phyloP scores from a whole-genome alignment of 75 land plant species.

The Cupressus sempervirens region DNA sequence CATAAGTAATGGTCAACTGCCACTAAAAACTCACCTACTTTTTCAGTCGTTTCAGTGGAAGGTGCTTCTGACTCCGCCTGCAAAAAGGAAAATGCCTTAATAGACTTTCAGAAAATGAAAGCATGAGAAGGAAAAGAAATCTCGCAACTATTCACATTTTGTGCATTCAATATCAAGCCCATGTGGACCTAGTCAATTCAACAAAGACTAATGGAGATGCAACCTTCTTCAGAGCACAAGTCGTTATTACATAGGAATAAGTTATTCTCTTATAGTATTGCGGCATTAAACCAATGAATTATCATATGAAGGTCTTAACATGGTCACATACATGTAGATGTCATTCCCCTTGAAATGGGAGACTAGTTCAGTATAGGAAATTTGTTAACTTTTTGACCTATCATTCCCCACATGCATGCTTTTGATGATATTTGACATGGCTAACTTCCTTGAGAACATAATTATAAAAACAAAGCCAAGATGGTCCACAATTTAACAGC shows the following conservation, averaged over 20 bases:
- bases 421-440: not conserved
- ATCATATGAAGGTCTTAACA: not conserved
- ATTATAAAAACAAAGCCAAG: not conserved
- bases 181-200: not conserved
- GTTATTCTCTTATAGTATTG: not conserved
- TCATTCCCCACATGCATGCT: not conserved
- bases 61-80: slow-evolving; percentile 3
- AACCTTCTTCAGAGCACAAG: not conserved
- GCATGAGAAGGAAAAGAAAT: not conserved
- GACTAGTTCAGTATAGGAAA: not conserved
- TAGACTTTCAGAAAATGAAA: not conserved
- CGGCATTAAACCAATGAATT: not conserved
- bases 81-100: not conserved
- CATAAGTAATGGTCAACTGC: not conserved
- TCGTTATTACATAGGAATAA: not conserved
- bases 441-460: not conserved
- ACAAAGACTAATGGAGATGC: not conserved
- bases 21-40: slow-evolving; percentile 6
- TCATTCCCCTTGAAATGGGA: not conserved
- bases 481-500: no score
- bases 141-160: not conserved
- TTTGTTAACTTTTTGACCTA: not conserved
- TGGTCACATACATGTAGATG: not conserved
- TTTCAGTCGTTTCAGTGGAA: slow-evolving; percentile 5
- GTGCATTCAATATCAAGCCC: not conserved